Evolutionary conservation across 2,329 filamentous ascomycete genomes (phyloP), one percentile per base, ranked within the genome.

Genomic region (Sporothrix sp.): DNA sequence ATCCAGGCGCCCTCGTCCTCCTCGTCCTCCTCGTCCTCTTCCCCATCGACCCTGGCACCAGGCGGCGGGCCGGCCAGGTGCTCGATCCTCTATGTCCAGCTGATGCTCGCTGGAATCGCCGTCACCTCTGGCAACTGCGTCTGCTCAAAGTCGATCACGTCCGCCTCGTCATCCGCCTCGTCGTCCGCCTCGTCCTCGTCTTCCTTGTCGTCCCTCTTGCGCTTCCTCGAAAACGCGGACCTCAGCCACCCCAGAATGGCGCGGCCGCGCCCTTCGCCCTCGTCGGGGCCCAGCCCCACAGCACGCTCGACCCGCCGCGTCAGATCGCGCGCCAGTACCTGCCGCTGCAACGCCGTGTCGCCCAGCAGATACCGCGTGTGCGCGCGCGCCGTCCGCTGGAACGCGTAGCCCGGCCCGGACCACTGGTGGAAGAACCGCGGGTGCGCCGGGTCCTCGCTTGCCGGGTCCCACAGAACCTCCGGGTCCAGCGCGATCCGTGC

Each of bases 331-430:
- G 58, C 47, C 5, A 66, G 36, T 25, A 45, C 51, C 56, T 58
- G 57, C 48, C 63, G 58, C 58, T 71, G 66, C 50, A 63, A 54
- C 27, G 61, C 57, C 11, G 68, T 69, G 28, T 71, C 69, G 3
- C 67, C 69, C 47, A 65, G 60, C 3, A 61, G 61, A 53, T 64
- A 70, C 9, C 60, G 27, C 8, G 63, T 1, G 54, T 53, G 3
- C 60, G 54, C 43, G 59, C 63, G 23, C 51, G 54, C 7, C 58
- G 53, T 27, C 13, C 59, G 56, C 1, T 58, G 52, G 7, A 60
- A 53, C 3, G 52, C 51, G 37, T 58, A 63, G n/a, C 56, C 54
- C 30, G 25, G 23, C 2, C n/a, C 39, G 3, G 39, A 30, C 50
- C 61, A 62, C 16, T 54, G 53, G 30, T 56, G 54, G 44, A 55